Evolutionary conservation across 257 asterid species (phyloP), one percentile per base, ranked within the genome.

Genomic region (Jacaranda copaia): DNA sequence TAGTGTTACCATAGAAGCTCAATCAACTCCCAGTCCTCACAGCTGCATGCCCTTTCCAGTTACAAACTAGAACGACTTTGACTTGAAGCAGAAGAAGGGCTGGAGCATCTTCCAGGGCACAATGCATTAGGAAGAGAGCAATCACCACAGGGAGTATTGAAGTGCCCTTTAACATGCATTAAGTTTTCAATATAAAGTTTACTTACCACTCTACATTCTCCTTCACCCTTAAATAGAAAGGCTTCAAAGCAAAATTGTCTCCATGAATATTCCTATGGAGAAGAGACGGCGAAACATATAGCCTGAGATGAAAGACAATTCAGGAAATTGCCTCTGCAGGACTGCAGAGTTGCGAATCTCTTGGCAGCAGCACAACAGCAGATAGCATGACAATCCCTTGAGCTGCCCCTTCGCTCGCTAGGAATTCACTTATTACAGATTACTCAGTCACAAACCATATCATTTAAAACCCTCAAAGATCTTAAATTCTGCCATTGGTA

Each of bases 21-120:
- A 38, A 72, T 39, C 55, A 56, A 15, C 14, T 72, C 46, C 19
- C 25, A 43, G 8, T 72, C 38, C 77, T 72, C 58, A 19, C 35
- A 39, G 60, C 58, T 48, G 61, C 8, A 3, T 68, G 18, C 74
- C 74, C 20, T 60, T 11, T 60, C 53, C 5, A 64, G 14, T 14
- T 40, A 64, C 10, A 11, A 43, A 45, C 72, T 0, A 3, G 49
- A 62, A 36, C 5, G 48, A 62, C 25, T 38, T 62, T 25, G 19
- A 36, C 48, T 38, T 13, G 45, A 14, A 35, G 45, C 46, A 62
- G 69, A 20, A 38, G 38, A 19, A 36, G 11, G 38, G 14, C 16
- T 36, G 38, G 32, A 25, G 32, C 15, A 49, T 38, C 69, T 16
- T 38, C 48, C 4, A 8, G 38, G 13, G 19, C 12, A 12, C 49